Evolutionary conservation across 306 rosid genomes (phyloP).

Genomic region (Senna siamea): DNA sequence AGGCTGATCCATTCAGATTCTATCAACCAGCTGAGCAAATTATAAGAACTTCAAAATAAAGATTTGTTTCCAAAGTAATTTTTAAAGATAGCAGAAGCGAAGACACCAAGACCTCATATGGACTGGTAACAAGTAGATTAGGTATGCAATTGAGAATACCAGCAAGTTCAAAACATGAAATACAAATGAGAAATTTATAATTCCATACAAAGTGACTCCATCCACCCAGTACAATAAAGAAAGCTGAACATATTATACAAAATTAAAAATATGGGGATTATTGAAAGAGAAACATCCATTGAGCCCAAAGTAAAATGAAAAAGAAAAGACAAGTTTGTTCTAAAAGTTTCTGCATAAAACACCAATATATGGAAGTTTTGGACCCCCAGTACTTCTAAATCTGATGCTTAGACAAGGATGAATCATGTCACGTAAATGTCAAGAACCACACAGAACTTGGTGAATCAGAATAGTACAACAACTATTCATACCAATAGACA

Average conservation of each 20-base stretch:
- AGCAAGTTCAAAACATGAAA: background rate
- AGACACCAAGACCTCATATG: background rate
- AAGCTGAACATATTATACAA: background rate
- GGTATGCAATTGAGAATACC: background rate
- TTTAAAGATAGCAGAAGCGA: background rate
- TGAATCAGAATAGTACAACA: background rate
- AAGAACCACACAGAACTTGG: slow-evolving; percentile 1
- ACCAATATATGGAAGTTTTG: background rate
- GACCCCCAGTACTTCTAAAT: background rate
- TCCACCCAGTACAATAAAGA: background rate
- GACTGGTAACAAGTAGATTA: too few species aligned
- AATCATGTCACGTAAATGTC: too few species aligned
- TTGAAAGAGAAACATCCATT: background rate
- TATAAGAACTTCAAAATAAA: slow-evolving; percentile 8
- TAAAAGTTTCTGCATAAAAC: background rate
- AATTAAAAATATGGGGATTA: background rate
- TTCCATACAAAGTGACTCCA: background rate
- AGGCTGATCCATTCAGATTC: slow-evolving; percentile 2
- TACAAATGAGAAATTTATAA: background rate
- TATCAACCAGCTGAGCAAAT: background rate
- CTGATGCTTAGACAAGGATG: slow-evolving; percentile 24
- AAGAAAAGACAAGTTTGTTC: background rate
- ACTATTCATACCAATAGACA: background rate
- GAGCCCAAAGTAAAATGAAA: background rate
- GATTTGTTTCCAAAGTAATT: slow-evolving; percentile 11